A percentile compares a stretch with the other conserved stretches of the same genome.
Conservation (phyloP, 176 grass and related monocot genomes). For the Tillandsia fasciculata region DNA sequence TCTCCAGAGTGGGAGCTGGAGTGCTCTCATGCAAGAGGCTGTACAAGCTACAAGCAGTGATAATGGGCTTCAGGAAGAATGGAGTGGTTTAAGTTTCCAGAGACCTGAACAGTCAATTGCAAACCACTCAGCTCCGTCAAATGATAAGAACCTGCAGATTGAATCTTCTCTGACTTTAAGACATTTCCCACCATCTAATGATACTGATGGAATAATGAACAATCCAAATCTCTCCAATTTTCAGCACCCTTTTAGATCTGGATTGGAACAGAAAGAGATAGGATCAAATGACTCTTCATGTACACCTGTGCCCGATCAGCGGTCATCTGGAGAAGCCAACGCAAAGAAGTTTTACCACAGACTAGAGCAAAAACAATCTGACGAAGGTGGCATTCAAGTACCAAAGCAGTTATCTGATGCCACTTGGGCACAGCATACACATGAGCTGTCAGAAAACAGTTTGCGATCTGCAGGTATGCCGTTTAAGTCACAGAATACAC, state of each 20-base stretch:
- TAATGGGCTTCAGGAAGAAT: constrained; percentile 66
- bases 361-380: constrained; percentile 50
- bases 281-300: constrained; percentile 24
- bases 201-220: constrained; percentile 39
- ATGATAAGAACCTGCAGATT: constrained; percentile 27
- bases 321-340: constrained; percentile 36
- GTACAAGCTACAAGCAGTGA: constrained; percentile 74
- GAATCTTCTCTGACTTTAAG: constrained; percentile 15
- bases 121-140: constrained; percentile 27
- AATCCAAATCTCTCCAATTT: constrained; percentile 39
- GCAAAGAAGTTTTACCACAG: constrained; percentile 38
- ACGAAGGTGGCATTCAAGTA: constrained; percentile 44
- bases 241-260: constrained; percentile 38
- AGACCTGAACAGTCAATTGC: constrained; percentile 42
- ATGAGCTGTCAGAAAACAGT: constrained; percentile 44
- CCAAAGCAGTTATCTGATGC: constrained; percentile 42
- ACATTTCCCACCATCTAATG: constrained; percentile 23
- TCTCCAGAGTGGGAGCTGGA: constrained; percentile 85
- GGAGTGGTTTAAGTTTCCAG: constrained; percentile 61
- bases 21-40: constrained; percentile 95
- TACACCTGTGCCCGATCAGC: constrained; percentile 29
- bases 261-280: constrained; percentile 39
- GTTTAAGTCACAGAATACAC: constrained; percentile 29
- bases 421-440: constrained; percentile 40
- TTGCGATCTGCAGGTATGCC: constrained; percentile 24